Conservation (phyloP, 164 flowering plant species). For the Umbilicus rupestris region DNA sequence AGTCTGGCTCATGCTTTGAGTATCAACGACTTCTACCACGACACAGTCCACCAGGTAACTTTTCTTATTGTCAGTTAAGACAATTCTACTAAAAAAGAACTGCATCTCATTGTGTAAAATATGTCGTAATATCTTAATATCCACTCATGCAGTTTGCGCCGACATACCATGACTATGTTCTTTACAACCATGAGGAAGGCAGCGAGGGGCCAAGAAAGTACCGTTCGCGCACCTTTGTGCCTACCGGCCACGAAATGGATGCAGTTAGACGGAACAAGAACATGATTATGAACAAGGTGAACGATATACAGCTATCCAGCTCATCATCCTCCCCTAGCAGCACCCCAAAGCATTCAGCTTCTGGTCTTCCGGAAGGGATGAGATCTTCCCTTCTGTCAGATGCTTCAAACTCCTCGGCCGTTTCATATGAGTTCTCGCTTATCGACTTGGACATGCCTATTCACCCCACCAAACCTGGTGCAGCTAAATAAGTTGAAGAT, state of each 20-base stretch:
- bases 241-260: slow-evolving; percentile 95
- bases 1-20: slow-evolving; percentile 87
- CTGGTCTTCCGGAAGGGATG: slow-evolving; percentile 36
- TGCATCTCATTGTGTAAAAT: not conserved
- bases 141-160: slow-evolving; percentile 89
- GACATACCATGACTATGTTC: slow-evolving; percentile 91
- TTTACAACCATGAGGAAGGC: slow-evolving; percentile 78
- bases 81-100: not conserved
- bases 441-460: slow-evolving; percentile 60
- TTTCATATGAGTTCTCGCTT: slow-evolving; percentile 56
- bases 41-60: slow-evolving; percentile 89
- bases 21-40: slow-evolving; percentile 89
- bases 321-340: slow-evolving; percentile 50
- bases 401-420: slow-evolving; percentile 30
- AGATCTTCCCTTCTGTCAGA: slow-evolving; percentile 63
- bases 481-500: slow-evolving; percentile 32
- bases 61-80: not conserved
- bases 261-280: slow-evolving; percentile 59
- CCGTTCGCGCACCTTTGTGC: slow-evolving; percentile 90
- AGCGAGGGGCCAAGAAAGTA: slow-evolving; percentile 77
- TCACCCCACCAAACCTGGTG: slow-evolving; percentile 41
- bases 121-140: not conserved
- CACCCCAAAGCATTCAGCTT: slow-evolving; percentile 36
- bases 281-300: slow-evolving; percentile 51
- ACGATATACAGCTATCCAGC: slow-evolving; percentile 58